These are phyloP conservation scores for Suillus decipiens DNA, from an alignment of 768 basidiomycete species.

Conservation along the genomic window DNA sequence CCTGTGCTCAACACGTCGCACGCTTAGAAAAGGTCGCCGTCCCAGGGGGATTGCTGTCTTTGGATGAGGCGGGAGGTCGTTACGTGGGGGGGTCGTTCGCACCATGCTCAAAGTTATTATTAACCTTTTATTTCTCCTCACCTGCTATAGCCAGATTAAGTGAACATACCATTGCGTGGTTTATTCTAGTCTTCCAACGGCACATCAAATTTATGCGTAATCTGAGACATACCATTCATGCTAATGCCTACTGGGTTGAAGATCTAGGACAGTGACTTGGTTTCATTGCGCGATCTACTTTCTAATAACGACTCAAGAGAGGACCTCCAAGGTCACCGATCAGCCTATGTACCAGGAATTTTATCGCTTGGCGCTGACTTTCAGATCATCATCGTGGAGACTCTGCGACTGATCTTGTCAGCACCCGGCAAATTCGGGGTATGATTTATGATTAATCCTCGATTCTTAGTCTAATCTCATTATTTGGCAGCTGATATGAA, in stretches of 20 bases:
- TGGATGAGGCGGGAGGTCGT: conserved; percentile 5
- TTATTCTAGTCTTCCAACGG: background rate
- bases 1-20: conserved; percentile 13
- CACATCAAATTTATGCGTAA: background rate
- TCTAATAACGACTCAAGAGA: background rate
- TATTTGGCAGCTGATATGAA: conserved; percentile 1
- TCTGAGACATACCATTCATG: background rate
- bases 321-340: background rate
- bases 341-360: background rate
- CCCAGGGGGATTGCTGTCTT: conserved; percentile 9
- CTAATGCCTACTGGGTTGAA: background rate
- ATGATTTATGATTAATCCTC: background rate
- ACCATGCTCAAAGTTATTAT: background rate
- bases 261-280: background rate
- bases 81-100: background rate
- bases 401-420: background rate
- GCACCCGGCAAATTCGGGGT: background rate
- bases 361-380: too few species aligned
- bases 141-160: background rate
- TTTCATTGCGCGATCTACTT: background rate
- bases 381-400: background rate
- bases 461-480: background rate
- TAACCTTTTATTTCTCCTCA: background rate
- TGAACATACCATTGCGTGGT: background rate
- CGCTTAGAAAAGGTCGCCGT: conserved; percentile 9